phyloP scores from a whole-genome alignment of 768 basidiomycete genomes.

The Lentinula aciculospora region DNA sequence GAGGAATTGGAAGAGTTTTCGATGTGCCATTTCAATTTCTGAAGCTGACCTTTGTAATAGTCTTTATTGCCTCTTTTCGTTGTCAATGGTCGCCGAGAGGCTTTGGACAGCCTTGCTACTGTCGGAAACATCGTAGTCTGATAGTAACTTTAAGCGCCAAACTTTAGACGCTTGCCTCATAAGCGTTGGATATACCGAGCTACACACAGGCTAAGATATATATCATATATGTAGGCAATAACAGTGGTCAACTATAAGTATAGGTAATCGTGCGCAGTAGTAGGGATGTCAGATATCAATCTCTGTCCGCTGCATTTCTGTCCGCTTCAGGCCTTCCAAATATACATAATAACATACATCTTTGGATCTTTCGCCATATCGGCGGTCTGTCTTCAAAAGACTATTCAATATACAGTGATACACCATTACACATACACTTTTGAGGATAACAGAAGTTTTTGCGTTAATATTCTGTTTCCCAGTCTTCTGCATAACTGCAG shows the following conservation, averaged over 20 bases:
- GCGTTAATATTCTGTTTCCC: conserved; percentile 30
- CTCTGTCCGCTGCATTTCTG: too few species aligned
- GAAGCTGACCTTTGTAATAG: conserved; percentile 81
- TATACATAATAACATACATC: too few species aligned
- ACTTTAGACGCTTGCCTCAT: too few species aligned
- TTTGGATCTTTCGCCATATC: too few species aligned
- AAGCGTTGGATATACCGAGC: too few species aligned
- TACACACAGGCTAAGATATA: too few species aligned
- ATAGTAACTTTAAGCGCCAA: neutral
- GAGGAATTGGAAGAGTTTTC: neutral
- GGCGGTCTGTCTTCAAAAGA: too few species aligned
- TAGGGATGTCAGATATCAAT: too few species aligned
- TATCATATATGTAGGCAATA: too few species aligned
- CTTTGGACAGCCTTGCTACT: conserved; percentile 67
- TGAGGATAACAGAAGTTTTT: neutral
- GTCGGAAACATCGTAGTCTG: conserved; percentile 57
- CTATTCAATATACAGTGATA: neutral
- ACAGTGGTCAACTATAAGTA: too few species aligned
- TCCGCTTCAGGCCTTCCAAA: too few species aligned
- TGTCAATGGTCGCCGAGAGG: conserved; percentile 76
- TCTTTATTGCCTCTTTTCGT: conserved; percentile 92
- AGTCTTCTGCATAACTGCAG: conserved; percentile 57
- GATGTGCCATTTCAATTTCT: neutral
- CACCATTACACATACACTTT: neutral
- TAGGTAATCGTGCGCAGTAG: too few species aligned